These are phyloP conservation scores for Ligustrum vulgare DNA, from an alignment of 257 asterid species.

Conservation along the genomic window DNA sequence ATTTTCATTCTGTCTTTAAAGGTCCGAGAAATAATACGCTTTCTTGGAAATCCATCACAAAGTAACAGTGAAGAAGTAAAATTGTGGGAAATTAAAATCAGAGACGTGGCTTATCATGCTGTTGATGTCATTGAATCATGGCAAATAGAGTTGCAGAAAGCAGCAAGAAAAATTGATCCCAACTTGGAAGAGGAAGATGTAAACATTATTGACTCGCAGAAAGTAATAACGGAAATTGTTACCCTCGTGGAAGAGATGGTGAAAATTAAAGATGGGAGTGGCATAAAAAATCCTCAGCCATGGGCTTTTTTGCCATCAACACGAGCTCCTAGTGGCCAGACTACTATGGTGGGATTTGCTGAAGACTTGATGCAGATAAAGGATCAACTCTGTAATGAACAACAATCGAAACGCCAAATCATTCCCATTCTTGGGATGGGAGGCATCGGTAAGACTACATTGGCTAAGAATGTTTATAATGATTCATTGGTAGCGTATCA, in stretches of 20 bases:
- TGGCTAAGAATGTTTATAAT: neutral
- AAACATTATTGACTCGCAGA: neutral
- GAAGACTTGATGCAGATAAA: neutral
- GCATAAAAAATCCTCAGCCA: neutral
- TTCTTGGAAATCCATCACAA: neutral
- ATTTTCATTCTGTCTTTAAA: no score
- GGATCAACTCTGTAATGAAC: neutral
- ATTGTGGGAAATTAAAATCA: neutral
- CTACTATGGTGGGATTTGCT: neutral
- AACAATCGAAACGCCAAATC: neutral
- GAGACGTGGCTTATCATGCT: neutral
- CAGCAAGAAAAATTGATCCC: neutral
- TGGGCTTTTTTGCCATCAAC: no score
- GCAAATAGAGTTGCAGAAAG: neutral
- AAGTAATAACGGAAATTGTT: neutral
- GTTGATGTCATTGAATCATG: neutral
- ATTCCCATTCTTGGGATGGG: neutral
- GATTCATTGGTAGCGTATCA: neutral
- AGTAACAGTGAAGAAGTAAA: neutral
- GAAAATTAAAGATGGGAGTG: neutral
- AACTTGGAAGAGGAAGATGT: no score
- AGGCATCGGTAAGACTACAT: neutral
- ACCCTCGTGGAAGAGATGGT: neutral
- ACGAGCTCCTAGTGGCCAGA: neutral
- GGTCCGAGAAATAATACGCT: no score